A percentile compares a stretch with the other conserved stretches of the same genome.
Conservation (phyloP, 1,284 basidiomycete genomes). For the Schizopora paradoxa region DNA sequence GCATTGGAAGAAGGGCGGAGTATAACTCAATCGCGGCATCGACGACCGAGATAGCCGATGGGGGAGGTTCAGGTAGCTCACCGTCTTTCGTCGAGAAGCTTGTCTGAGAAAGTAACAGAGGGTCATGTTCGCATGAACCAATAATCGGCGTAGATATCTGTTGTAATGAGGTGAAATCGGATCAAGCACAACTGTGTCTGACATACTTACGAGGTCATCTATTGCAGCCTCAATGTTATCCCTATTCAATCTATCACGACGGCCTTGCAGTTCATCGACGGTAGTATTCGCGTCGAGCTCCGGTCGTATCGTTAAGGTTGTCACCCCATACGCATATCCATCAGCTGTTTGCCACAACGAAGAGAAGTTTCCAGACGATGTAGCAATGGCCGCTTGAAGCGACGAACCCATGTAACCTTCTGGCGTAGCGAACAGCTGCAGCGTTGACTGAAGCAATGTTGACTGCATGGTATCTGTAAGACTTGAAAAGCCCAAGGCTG, state of each 20-base stretch:
- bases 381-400: slow-evolving; percentile 89
- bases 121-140: slow-evolving; percentile 84
- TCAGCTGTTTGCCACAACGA: slow-evolving; percentile 85
- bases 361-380: slow-evolving; percentile 80
- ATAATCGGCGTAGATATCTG: slow-evolving; percentile 78
- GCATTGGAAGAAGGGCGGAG: slow-evolving; percentile 71
- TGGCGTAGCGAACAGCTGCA: slow-evolving; percentile 84
- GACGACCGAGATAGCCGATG: slow-evolving; percentile 79
- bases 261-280: slow-evolving; percentile 30
- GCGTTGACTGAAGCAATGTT: slow-evolving; percentile 76
- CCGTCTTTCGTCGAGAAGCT: slow-evolving; percentile 39
- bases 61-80: slow-evolving; percentile 56
- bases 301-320: slow-evolving; percentile 54
- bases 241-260: slow-evolving; percentile 63
- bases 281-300: slow-evolving; percentile 34
- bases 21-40: slow-evolving; percentile 90
- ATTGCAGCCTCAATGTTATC: slow-evolving; percentile 75
- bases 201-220: slow-evolving; percentile 59
- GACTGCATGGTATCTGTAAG: slow-evolving; percentile 81
- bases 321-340: slow-evolving; percentile 91
- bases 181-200: slow-evolving; percentile 2
- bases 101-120: slow-evolving; percentile 67
- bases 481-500: slow-evolving; percentile 70
- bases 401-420: slow-evolving; percentile 76
- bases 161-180: slow-evolving; percentile 3